These are phyloP conservation scores for Pseudogymnoascus sp. DNA, from an alignment of 2,329 filamentous ascomycete species.

Conservation along the genomic window DNA sequence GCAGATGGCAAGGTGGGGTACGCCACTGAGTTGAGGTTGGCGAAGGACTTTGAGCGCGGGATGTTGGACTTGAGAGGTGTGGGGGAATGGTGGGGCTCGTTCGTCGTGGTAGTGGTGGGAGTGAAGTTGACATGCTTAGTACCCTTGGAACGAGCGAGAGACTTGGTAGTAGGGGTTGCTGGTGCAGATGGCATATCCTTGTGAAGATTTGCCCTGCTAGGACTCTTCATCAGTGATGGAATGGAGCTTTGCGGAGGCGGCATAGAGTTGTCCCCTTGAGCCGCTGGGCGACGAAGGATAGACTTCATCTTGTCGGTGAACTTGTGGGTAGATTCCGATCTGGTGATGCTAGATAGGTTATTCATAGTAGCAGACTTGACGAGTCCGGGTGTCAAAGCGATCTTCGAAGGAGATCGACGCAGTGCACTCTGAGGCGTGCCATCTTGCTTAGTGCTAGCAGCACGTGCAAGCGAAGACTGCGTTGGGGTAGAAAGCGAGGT, in stretches of 20 bases:
- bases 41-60: constrained; percentile 34
- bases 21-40: constrained; percentile 29
- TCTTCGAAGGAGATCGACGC: constrained; percentile 23
- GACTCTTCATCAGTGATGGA: constrained; percentile 26
- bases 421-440: constrained; percentile 38
- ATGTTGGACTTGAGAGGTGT: constrained; percentile 46
- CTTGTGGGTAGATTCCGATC: constrained; percentile 21
- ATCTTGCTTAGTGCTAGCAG: constrained; percentile 45
- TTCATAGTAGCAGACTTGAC: constrained; percentile 45
- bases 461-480: constrained; percentile 61
- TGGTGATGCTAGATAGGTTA: constrained; percentile 28
- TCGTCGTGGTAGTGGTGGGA: constrained; percentile 45
- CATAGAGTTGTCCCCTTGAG: constrained; percentile 17
- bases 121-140: constrained; percentile 75
- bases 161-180: constrained; percentile 48
- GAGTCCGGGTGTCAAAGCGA: constrained; percentile 35
- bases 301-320: constrained; percentile 46
- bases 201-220: constrained; percentile 43
- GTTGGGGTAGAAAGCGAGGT: constrained; percentile 67
- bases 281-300: constrained; percentile 38
- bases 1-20: constrained; percentile 28
- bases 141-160: constrained; percentile 41
- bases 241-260: constrained; percentile 16
- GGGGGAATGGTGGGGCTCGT: constrained; percentile 41
- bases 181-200: constrained; percentile 45